Evolutionary conservation across 257 asterid species (phyloP).

Genomic region (Plantago ovata): DNA sequence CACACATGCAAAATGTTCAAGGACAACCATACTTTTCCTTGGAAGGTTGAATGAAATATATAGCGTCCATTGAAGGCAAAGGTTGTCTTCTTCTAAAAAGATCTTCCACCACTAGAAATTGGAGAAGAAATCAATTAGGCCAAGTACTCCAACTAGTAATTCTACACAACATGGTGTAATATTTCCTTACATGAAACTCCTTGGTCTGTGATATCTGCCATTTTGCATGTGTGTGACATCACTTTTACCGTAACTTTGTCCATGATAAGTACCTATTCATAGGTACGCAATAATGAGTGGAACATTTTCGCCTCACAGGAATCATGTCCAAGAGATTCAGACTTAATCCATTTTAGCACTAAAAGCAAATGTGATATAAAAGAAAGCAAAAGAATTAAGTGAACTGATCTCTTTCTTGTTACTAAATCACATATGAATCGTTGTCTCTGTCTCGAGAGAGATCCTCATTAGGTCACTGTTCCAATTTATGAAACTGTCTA

Average conservation of each 20-base stretch:
- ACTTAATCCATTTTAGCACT: too few species aligned
- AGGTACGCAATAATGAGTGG: not conserved
- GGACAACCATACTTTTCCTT: conserved; percentile 72
- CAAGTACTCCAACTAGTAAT: conserved; percentile 4
- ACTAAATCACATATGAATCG: too few species aligned
- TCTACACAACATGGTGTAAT: not conserved
- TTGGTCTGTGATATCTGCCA: conserved; percentile 96
- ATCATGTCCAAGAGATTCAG: too few species aligned
- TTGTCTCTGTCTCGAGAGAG: too few species aligned
- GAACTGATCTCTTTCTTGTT: too few species aligned
- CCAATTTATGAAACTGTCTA: too few species aligned
- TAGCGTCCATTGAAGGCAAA: conserved; percentile 94
- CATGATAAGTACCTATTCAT: conserved; percentile 90
- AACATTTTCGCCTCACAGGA: too few species aligned
- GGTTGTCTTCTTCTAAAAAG: conserved; percentile 93
- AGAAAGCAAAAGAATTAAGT: not conserved
- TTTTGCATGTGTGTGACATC: conserved; percentile 91
- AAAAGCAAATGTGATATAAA: too few species aligned
- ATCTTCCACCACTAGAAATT: conserved; percentile 92
- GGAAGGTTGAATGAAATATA: conserved; percentile 90
- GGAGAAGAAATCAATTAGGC: conserved; percentile 11
- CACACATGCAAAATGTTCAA: conserved; percentile 20
- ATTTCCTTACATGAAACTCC: conserved; percentile 85
- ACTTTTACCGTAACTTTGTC: conserved; percentile 94
- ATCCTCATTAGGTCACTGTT: too few species aligned